phyloP scores from a whole-genome alignment of 2,329 filamentous ascomycete species.

The Furcasterigmium sp. region DNA sequence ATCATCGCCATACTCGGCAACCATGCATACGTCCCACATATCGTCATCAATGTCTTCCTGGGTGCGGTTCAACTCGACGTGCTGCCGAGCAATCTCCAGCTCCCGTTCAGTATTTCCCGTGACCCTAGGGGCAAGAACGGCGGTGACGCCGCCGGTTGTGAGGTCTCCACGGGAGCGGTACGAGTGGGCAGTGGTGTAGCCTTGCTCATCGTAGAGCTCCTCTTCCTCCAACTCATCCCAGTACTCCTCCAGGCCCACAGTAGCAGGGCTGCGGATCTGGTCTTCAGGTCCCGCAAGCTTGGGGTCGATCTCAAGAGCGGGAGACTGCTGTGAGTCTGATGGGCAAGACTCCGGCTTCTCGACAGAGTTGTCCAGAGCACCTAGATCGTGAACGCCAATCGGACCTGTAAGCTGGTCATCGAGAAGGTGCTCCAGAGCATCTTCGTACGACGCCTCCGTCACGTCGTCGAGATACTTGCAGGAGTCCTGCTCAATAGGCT shows the following conservation, averaged over 20 bases:
- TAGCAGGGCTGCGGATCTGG: not conserved
- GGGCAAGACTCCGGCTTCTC: constrained; percentile 3
- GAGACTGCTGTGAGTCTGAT: not conserved
- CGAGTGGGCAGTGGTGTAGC: constrained; percentile 72
- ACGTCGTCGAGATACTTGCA: constrained; percentile 25
- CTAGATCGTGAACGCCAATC: constrained; percentile 4
- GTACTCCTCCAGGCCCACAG: constrained; percentile 55
- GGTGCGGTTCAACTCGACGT: constrained; percentile 62
- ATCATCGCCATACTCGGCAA: constrained; percentile 91
- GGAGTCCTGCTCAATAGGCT: constrained; percentile 1
- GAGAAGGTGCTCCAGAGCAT: constrained; percentile 36
- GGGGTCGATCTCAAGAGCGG: not conserved
- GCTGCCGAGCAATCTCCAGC: constrained; percentile 57
- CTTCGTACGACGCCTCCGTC: constrained; percentile 36
- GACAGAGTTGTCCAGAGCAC: constrained; percentile 1
- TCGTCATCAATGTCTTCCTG: constrained; percentile 82
- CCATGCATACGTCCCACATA: constrained; percentile 92
- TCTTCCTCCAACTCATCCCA: constrained; percentile 74
- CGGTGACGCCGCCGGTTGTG: constrained; percentile 45
- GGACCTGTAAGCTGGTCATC: constrained; percentile 13
- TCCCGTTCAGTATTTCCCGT: constrained; percentile 67
- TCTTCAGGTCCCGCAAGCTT: constrained; percentile 11
- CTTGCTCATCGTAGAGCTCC: constrained; percentile 55
- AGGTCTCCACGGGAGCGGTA: constrained; percentile 66
- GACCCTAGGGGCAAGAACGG: constrained; percentile 65